A percentile compares a stretch with the other conserved stretches of the same genome.
Evolutionary conservation across 805 yeast species (phyloP).

Genomic region (Nakazawaea wyomingensis): DNA sequence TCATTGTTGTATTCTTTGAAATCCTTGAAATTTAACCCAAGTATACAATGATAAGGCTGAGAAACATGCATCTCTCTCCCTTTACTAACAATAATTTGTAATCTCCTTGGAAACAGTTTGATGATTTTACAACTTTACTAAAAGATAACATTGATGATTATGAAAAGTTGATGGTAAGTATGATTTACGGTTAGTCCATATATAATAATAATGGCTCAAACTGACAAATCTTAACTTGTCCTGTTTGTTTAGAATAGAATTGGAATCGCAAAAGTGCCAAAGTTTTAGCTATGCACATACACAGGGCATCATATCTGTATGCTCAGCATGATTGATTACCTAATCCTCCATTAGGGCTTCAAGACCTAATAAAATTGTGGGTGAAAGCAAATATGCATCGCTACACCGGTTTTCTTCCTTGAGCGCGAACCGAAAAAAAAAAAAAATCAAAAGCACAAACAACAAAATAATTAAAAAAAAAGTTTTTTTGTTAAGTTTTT

Average conservation of each 20-base stretch:
- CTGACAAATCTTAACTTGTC: background rate
- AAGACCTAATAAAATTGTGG: background rate
- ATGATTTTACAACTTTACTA: constrained; percentile 8
- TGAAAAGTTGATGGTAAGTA: constrained; percentile 13
- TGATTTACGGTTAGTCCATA: too few relatives aligned
- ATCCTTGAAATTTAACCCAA: too few relatives aligned
- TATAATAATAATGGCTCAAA: too few relatives aligned
- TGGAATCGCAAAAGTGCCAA: background rate
- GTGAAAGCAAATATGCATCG: background rate
- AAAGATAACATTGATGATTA: constrained; percentile 15
- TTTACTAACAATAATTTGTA: background rate
- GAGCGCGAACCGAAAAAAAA: too few relatives aligned
- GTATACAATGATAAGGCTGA: background rate
- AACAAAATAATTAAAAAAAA: background rate
- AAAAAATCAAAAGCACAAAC: background rate
- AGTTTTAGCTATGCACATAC: background rate
- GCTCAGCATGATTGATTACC: too few relatives aligned
- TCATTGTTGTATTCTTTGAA: too few relatives aligned
- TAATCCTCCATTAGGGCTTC: background rate
- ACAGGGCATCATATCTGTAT: too few relatives aligned
- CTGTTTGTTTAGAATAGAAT: background rate
- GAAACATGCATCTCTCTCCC: too few relatives aligned
- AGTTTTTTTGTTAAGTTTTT: background rate
- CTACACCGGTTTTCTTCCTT: background rate
- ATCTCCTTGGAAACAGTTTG: constrained; percentile 6